Evolutionary conservation across 495 filamentous ascomycete genomes (phyloP), one percentile per base, ranked within the genome.

Genomic region (Penicillium parvum): DNA sequence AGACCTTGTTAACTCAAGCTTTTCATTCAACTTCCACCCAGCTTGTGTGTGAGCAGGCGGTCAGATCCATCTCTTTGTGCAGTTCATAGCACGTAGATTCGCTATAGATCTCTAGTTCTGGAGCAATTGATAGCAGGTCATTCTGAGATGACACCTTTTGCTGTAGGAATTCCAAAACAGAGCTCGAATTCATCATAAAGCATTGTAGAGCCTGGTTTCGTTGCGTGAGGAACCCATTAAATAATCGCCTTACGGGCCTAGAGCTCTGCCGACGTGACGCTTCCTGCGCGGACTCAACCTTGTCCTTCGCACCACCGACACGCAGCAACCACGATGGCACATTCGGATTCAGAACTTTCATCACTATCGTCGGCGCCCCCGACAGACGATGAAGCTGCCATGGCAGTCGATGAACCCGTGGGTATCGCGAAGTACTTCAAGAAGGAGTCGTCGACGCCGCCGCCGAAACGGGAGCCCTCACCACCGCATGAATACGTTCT

Each of bases 401-500:
- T 65, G 52, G 59, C 64, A 16, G 42, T 68, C 26, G 65, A 67
- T 27, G 66, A 73, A 45, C 62, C 67, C 36, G 58, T 64, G 32
- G 67, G 64, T 22, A 75, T 69, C 29, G 58, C 66, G 28, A 69
- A 68, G 45, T 73, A 72, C 53, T 70, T 70, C 47, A 72, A 71
- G 57, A 67, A 73, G 55, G 63, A 72, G 56, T 70, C 72, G 35
- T 65, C 69, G 52, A 77, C 84, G 50, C 83, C 85, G 37, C 84
- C 86, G 21, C 73, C 81, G 45, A 84, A 84, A 70, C 75, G 88
- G 51, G 79, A 81, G 37, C 81, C 87, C 20, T 91, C 89, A 53
- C 90, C 90, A 56, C 82, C 86, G 5, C 90, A 95, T 66, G 88
- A 90, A 75, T 85, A 85, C 66, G 83, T 90, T 15, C 60, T 95